Evolutionary conservation across 75 land plant species (phyloP).

Genomic region (Pinus tabuliformis): DNA sequence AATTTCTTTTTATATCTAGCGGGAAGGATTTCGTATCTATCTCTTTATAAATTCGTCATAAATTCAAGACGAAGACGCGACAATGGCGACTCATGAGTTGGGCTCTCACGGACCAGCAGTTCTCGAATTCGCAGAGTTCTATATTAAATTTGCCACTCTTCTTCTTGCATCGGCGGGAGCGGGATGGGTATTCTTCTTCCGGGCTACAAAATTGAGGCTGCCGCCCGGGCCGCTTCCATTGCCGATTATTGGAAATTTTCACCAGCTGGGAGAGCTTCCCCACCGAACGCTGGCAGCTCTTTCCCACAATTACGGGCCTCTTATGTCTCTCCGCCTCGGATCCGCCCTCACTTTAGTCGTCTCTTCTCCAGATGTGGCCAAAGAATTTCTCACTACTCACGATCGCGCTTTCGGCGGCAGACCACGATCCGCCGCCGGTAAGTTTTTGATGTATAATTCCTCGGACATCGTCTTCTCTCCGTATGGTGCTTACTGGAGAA

Average conservation of each 20-base stretch:
- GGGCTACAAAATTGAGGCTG: background rate
- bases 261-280: background rate
- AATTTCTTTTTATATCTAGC: too few relatives aligned
- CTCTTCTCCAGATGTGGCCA: slow-evolving; percentile 6
- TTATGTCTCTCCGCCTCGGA: slow-evolving; percentile 5
- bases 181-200: too few relatives aligned
- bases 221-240: slow-evolving; percentile 5
- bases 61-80: too few relatives aligned
- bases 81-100: too few relatives aligned
- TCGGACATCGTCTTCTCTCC: slow-evolving; percentile 8
- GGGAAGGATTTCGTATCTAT: too few relatives aligned
- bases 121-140: too few relatives aligned
- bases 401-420: background rate
- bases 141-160: too few relatives aligned
- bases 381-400: slow-evolving; percentile 5
- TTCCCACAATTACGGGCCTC: slow-evolving; percentile 4
- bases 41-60: too few relatives aligned
- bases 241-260: slow-evolving; percentile 12
- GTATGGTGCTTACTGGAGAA: slow-evolving; percentile 34
- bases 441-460: background rate
- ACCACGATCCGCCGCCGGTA: background rate
- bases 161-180: too few relatives aligned
- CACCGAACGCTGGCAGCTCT: slow-evolving; percentile 1
- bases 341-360: slow-evolving; percentile 1
- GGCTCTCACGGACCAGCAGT: too few relatives aligned